These are phyloP conservation scores for Ceratobasidium sp. DNA, from an alignment of 1,284 basidiomycete genomes.

Conservation along the genomic window DNA sequence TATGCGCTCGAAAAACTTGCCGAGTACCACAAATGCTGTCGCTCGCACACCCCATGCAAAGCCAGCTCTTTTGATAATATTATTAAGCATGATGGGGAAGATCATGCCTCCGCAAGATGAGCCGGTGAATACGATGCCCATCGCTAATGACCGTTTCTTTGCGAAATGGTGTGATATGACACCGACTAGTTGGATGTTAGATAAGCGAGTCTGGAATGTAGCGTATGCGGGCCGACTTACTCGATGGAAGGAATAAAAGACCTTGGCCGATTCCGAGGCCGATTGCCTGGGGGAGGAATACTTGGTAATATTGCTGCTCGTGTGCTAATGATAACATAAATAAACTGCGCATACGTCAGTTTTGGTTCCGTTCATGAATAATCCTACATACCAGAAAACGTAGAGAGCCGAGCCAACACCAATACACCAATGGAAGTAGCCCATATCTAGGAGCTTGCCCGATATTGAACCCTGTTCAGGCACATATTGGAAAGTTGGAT, in stretches of 20 bases:
- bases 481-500: not conserved
- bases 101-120: conserved; percentile 71
- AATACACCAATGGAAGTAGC: conserved; percentile 29
- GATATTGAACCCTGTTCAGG: conserved; percentile 19
- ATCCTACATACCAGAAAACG: conserved; percentile 15
- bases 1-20: not conserved
- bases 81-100: conserved; percentile 74
- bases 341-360: conserved; percentile 45
- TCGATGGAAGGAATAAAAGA: conserved; percentile 59
- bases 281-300: conserved; percentile 61
- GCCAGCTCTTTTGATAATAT: conserved; percentile 67
- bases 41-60: conserved; percentile 67
- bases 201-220: too few species aligned
- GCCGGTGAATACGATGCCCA: conserved; percentile 67
- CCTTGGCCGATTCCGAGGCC: conserved; percentile 63
- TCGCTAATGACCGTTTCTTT: conserved; percentile 63
- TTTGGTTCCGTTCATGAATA: not conserved
- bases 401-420: conserved; percentile 30
- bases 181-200: conserved; percentile 61
- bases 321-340: conserved; percentile 60
- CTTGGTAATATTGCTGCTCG: conserved; percentile 58
- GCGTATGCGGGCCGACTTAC: not conserved
- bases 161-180: conserved; percentile 69
- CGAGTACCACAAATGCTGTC: conserved; percentile 32
- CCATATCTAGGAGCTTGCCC: conserved; percentile 33